Evolutionary conservation across 805 yeast species (phyloP), one percentile per base, ranked within the genome.

Genomic region (Candida coleopterorum): DNA sequence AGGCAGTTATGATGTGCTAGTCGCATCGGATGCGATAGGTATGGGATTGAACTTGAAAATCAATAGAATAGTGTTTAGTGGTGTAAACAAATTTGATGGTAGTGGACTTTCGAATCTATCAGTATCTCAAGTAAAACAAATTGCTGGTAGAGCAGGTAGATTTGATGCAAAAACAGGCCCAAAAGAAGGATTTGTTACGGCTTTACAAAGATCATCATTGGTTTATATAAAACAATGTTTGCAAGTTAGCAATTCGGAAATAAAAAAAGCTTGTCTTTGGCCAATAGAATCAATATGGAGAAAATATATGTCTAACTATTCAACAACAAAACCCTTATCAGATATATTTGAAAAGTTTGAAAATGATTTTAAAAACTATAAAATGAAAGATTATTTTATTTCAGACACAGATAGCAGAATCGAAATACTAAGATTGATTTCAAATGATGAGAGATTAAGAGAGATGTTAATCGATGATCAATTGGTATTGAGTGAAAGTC

Each of bases 21-120:
- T 93, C 6, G 97, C 98, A 1, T 85, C 96, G 2, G 97, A 93
- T 63, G 98, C 98, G 0, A 79, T 93, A 43, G 98, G 98, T 2
- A 90, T 93, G 97, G 98, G 98, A 0, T 68, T 93, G 37, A 93
- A 93, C 52, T 66, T 93, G 50, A 81, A 85, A 18, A 89, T 93
- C 45, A 77, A 79, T 40, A 65, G 97, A 41, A 74, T 93, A 4
- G 72, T 93, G 1, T 89, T 93, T 53, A 75, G 83, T 12, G 70
- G 81, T 0, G 63, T 74, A 18, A 55, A 55, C 33, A 93, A 93
- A 57, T 89, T 74, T 48, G 76, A 87, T 52, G 97, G 97, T 5
- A 53, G 49, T 10, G 59, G 56, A 11, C 60, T 67, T 41, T 58
- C 57, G 7, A 54, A 54, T 1, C 56, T 93, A 21, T 65, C 83